Evolutionary conservation across 2,329 filamentous ascomycete genomes (phyloP).

Genomic region (Teratosphaeria gauchensis): DNA sequence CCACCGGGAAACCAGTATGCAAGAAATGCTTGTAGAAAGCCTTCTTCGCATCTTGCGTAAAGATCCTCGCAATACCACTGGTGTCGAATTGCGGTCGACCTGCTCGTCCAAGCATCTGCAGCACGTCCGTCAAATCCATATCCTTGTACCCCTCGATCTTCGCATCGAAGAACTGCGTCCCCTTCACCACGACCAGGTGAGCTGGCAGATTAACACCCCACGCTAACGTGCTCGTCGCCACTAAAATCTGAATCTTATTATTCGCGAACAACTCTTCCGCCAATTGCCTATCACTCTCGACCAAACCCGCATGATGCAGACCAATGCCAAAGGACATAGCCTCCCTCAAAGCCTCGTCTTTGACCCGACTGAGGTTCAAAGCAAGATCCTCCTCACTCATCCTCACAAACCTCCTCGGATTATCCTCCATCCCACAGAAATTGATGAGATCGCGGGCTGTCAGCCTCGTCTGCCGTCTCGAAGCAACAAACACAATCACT

Average conservation of each 20-base stretch:
- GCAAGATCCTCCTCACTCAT: constrained; percentile 94
- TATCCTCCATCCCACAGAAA: constrained; percentile 96
- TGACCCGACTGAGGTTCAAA: constrained; percentile 76
- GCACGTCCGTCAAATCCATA: constrained; percentile 95
- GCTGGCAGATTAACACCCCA: constrained; percentile 98
- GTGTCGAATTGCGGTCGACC: constrained; percentile 94
- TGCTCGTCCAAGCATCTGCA: constrained; percentile 95
- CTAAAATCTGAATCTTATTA: constrained; percentile 95
- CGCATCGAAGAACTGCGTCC: constrained; percentile 95
- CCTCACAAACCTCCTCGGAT: constrained; percentile 80
- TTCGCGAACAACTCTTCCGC: constrained; percentile 91
- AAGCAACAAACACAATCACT: constrained; percentile 96
- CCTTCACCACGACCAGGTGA: constrained; percentile 94
- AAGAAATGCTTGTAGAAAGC: constrained; percentile 99
- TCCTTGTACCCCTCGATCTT: constrained; percentile 97
- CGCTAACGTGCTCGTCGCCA: constrained; percentile 90
- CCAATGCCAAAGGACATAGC: constrained; percentile 97
- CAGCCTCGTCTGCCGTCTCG: constrained; percentile 83
- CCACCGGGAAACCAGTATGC: constrained; percentile 94
- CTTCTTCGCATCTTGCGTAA: constrained; percentile 95
- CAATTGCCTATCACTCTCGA: constrained; percentile 85
- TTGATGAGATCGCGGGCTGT: constrained; percentile 97
- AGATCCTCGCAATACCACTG: constrained; percentile 91
- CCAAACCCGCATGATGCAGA: constrained; percentile 89
- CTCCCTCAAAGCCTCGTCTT: constrained; percentile 85